Evolutionary conservation across 352 stramenopile genomes (phyloP).

Genomic region (Globisporangium splendens): DNA sequence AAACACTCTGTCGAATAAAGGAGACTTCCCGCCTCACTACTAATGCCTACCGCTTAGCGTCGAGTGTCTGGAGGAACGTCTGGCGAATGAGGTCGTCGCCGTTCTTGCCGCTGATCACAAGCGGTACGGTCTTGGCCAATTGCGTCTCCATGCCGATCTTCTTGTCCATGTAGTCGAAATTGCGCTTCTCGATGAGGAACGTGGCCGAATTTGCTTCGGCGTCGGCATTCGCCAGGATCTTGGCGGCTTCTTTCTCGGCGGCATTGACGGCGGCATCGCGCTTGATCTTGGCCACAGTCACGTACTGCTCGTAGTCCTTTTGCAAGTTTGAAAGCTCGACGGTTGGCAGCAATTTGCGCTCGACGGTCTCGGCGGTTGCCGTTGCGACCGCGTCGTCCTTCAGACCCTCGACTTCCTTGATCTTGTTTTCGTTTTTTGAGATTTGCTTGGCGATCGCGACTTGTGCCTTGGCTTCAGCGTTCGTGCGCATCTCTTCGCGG

Average conservation of each 20-base stretch:
- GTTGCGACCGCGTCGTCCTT: conserved; percentile 63
- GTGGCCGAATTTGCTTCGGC: conserved; percentile 52
- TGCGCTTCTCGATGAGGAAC: conserved; percentile 68
- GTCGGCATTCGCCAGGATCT: conserved; percentile 49
- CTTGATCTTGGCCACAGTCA: conserved; percentile 57
- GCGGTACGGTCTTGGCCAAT: conserved; percentile 50
- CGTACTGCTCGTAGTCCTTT: conserved; percentile 63
- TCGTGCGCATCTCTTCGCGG: conserved; percentile 72
- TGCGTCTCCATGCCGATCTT: conserved; percentile 56
- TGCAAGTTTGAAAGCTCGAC: conserved; percentile 57
- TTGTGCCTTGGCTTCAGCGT: conserved; percentile 68
- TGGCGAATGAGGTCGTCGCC: conserved; percentile 77
- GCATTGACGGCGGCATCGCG: conserved; percentile 64
- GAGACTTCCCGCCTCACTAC: not conserved
- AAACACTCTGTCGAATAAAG: not conserved
- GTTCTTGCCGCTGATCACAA: conserved; percentile 84
- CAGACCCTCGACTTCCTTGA: conserved; percentile 60
- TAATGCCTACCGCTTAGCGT: not conserved
- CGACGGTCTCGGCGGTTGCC: conserved; percentile 45
- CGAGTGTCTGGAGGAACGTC: conserved; percentile 41
- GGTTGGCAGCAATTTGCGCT: conserved; percentile 50
- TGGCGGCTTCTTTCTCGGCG: conserved; percentile 49
- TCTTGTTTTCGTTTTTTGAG: conserved; percentile 55
- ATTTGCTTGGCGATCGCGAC: conserved; percentile 66
- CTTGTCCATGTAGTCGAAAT: conserved; percentile 77